Evolutionary conservation across 148 eudicot genomes (phyloP).

Genomic region (Pharnaceum exiguum): DNA sequence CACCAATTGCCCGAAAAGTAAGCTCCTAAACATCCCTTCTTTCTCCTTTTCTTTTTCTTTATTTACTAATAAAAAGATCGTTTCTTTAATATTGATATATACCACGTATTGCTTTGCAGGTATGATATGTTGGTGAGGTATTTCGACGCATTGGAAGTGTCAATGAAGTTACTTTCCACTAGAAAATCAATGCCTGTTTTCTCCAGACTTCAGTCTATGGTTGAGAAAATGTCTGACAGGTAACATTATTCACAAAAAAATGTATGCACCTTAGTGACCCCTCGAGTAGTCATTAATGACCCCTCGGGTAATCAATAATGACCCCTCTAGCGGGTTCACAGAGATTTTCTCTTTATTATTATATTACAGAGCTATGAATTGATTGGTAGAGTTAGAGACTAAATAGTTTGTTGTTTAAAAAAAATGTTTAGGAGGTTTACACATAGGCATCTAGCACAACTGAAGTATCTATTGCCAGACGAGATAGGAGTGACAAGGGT

Average conservation of each 20-base stretch:
- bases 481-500: conserved; percentile 55
- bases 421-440: conserved; percentile 66
- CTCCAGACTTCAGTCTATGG: conserved; percentile 51
- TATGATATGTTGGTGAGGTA: conserved; percentile 49
- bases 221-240: conserved; percentile 65
- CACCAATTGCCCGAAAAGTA: conserved; percentile 59
- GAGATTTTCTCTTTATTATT: too few relatives aligned
- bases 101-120: conserved; percentile 37
- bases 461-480: conserved; percentile 79
- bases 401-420: neutral
- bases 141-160: conserved; percentile 62
- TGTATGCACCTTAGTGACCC: too few relatives aligned
- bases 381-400: too few relatives aligned
- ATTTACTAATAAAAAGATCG: neutral
- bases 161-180: conserved; percentile 63
- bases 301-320: too few relatives aligned
- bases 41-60: neutral
- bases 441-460: conserved; percentile 64
- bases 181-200: conserved; percentile 50
- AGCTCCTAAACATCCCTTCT: neutral
- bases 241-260: too few relatives aligned
- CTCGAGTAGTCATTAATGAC: too few relatives aligned
- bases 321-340: too few relatives aligned
- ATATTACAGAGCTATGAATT: too few relatives aligned
- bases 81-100: neutral